Evolutionary conservation across 2,329 filamentous ascomycete species (phyloP), one percentile per base, ranked within the genome.

Genomic region (Tolypocladium inflatum): DNA sequence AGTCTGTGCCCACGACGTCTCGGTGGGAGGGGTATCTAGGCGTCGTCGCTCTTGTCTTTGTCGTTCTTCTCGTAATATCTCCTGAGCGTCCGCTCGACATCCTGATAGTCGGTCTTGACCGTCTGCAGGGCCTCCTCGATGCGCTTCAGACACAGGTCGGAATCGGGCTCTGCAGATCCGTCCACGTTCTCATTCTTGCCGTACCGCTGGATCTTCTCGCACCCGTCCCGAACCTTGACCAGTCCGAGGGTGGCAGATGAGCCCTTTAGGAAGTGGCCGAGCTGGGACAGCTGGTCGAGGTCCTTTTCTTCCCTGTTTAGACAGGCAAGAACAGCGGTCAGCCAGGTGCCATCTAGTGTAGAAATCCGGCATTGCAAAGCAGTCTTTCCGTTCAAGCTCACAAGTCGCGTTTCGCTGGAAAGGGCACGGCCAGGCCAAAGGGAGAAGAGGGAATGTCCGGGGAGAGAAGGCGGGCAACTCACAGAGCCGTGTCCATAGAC

Each of bases 231-330:
- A 67, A 99, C 88, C 73, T 95, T 95, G 67, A 83, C 87, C 57
- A 97, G 83, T 52, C 94, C 94, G 57, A 99, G 82, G 4, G 94
- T 97, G 43, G 94, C 93, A 10, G 93, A 97, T 8, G 93, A 97
- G 60, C 94, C 94, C 76, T 99, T 99, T 65, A 99, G 81, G 77
- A 96, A 99, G 76, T 99, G 94, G 48, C 94, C 94, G 38, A 96
- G 85, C 56, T 83, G 81, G 39, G 91, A 96, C 42, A 97, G 84
- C 63, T 85, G 78, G n/a, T 76, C 73, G 58, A 97, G 84, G 60
- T 96, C 80, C 67, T 83, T 80, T 2, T 81, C 72, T 63, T 84
- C 73, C 63, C 91, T 96, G 69, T 59, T 38, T 9, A 26, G 19
- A 11, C 37, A 21, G 17, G 23, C 17, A 13, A 58, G 33, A 43